phyloP scores from a whole-genome alignment of 2,329 filamentous ascomycete genomes.

The Curvularia sp. region DNA sequence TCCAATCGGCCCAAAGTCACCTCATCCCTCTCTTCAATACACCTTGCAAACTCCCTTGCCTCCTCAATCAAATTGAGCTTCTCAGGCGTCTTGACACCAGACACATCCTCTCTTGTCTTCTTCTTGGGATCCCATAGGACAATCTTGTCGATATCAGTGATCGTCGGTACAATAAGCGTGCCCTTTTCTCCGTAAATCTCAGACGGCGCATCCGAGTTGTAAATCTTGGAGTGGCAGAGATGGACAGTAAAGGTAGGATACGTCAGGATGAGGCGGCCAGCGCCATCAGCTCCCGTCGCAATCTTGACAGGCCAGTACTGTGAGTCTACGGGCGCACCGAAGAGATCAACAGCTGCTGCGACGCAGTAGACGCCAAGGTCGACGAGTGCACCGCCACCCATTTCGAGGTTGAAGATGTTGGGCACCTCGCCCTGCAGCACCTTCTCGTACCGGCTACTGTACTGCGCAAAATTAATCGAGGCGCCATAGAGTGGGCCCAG shows the following conservation, averaged over 20 bases:
- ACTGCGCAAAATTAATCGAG: slow-evolving; percentile 55
- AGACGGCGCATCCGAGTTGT: slow-evolving; percentile 52
- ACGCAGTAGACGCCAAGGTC: slow-evolving; percentile 60
- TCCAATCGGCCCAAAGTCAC: slow-evolving; percentile 51
- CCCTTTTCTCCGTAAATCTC: slow-evolving; percentile 60
- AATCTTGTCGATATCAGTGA: slow-evolving; percentile 56
- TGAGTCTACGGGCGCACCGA: slow-evolving; percentile 53
- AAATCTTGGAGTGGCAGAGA: slow-evolving; percentile 55
- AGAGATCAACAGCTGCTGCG: slow-evolving; percentile 57
- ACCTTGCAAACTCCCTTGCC: slow-evolving; percentile 56
- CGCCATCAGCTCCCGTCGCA: slow-evolving; percentile 57
- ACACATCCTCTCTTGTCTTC: slow-evolving; percentile 53
- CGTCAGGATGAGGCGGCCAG: slow-evolving; percentile 53
- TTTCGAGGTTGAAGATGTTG: slow-evolving; percentile 59
- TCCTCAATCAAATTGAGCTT: slow-evolving; percentile 58
- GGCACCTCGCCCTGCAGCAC: slow-evolving; percentile 57
- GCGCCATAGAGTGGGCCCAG: slow-evolving; percentile 56
- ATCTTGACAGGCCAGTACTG: slow-evolving; percentile 56
- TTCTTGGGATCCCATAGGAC: slow-evolving; percentile 53
- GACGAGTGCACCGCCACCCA: slow-evolving; percentile 57
- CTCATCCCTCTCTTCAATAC: slow-evolving; percentile 52
- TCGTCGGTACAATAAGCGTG: slow-evolving; percentile 54
- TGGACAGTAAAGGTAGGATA: slow-evolving; percentile 57
- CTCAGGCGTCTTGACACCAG: slow-evolving; percentile 43
- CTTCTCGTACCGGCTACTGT: slow-evolving; percentile 56